Evolutionary conservation across 805 yeast genomes (phyloP), one percentile per base, ranked within the genome.

Genomic region (Pichia exigua): DNA sequence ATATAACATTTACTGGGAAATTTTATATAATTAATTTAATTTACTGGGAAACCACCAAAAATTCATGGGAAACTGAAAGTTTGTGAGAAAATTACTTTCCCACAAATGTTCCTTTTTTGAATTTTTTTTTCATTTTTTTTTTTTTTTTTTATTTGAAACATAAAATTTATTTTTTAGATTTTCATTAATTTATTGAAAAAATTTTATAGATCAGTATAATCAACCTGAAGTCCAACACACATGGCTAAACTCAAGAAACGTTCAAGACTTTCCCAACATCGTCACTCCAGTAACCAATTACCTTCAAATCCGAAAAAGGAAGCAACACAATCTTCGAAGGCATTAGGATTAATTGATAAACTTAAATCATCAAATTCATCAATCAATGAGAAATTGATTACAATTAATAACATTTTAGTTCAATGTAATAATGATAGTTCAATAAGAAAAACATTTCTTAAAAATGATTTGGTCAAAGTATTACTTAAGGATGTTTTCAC

Each of bases 191-290:
- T 30, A 30, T 2, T 40, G 26, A 17, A 42, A 42, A 42, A 42
- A 24, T 22, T 42, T 42, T 42, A 35, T n/a, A 7, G 17, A n/a
- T 17, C 11, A 35, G 20, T 35, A n/a, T n/a, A 35, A 35, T 17
- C 11, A 35, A 15, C 35, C 35, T 13, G n/a, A 30, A 42, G 8
- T 6, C 20, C 15, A 24, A 20, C 5, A 22, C 51, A 6, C 8
- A 86, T 86, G 95, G 95, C 86, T 46, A 86, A 85, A 67, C 75
- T 86, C 42, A 86, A 83, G 74, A 84, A 79, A 65, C 79, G 79
- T 65, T 77, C 83, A 2, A 78, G 77, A 70, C 68, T 75, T 3
- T 72, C 82, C 0, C 61, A 60, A 40, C 62, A 59, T 45, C 54
- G 65, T 48, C 59, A 55, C 52, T 35, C 54, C 43, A 18, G 39